Conservation (phyloP, 2,329 filamentous ascomycete species). For the Alternaria ventricosa region DNA sequence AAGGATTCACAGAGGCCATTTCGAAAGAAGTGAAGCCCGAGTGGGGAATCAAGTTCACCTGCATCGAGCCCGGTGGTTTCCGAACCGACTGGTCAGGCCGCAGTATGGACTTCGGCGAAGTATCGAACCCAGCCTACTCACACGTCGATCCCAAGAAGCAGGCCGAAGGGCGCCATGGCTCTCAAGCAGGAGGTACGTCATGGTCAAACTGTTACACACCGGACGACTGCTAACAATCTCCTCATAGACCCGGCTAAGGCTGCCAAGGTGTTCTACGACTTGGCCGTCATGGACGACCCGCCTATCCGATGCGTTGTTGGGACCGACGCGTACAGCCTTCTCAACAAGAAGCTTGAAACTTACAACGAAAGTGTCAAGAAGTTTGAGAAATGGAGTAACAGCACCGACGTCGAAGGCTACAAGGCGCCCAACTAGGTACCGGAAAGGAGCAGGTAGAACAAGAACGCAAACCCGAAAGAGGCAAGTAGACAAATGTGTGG, state of each 20-base stretch:
- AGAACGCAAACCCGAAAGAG: not conserved
- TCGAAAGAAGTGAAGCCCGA: slow-evolving; percentile 54
- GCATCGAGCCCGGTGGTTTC: slow-evolving; percentile 56
- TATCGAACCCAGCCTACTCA: slow-evolving; percentile 55
- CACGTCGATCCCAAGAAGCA: slow-evolving; percentile 54
- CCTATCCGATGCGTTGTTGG: slow-evolving; percentile 62
- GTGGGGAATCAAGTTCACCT: slow-evolving; percentile 56
- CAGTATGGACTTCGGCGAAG: slow-evolving; percentile 55
- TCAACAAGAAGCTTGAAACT: slow-evolving; percentile 59
- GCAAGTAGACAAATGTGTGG: not conserved
- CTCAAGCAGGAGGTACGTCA: slow-evolving; percentile 50
- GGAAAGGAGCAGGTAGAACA: not conserved
- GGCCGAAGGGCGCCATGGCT: slow-evolving; percentile 52
- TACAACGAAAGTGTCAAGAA: slow-evolving; percentile 58
- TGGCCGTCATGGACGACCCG: slow-evolving; percentile 60
- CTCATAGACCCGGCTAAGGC: slow-evolving; percentile 57
- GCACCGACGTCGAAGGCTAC: slow-evolving; percentile 56
- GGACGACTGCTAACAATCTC: not conserved
- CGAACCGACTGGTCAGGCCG: slow-evolving; percentile 56
- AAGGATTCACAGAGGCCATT: slow-evolving; percentile 56
- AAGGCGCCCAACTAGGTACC: slow-evolving; percentile 27
- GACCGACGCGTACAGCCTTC: slow-evolving; percentile 58
- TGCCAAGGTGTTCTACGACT: slow-evolving; percentile 60
- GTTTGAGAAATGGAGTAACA: slow-evolving; percentile 59
- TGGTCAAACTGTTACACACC: no score